phyloP scores from a whole-genome alignment of 2,329 filamentous ascomycete species.

The Aureobasidium lini region DNA sequence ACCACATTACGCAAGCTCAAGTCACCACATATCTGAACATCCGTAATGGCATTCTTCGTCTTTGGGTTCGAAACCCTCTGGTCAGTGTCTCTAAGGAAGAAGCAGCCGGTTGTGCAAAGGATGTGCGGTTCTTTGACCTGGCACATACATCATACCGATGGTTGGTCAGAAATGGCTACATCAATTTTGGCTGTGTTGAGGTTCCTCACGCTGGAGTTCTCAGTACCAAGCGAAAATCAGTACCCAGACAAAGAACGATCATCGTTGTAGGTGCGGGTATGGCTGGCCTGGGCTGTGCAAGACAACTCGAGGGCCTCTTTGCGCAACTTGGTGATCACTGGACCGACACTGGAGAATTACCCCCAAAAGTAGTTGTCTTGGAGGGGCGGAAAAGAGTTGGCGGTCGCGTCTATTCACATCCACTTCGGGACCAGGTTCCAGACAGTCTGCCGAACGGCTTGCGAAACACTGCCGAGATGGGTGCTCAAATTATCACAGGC shows the following conservation, averaged over 20 bases:
- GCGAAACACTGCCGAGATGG: constrained; percentile 84
- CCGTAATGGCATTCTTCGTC: constrained; percentile 80
- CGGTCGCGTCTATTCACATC: constrained; percentile 86
- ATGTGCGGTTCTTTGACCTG: constrained; percentile 79
- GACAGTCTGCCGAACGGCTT: constrained; percentile 45
- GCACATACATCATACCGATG: constrained; percentile 87
- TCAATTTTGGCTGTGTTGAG: constrained; percentile 90
- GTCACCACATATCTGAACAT: constrained; percentile 96
- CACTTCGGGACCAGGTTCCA: constrained; percentile 52
- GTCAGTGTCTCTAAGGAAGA: constrained; percentile 74
- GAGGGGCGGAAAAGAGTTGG: constrained; percentile 85
- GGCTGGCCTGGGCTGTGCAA: constrained; percentile 82
- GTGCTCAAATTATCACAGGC: constrained; percentile 95
- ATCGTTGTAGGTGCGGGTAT: constrained; percentile 91
- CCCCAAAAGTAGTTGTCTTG: constrained; percentile 69
- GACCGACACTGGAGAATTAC: constrained; percentile 55
- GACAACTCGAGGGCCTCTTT: constrained; percentile 83
- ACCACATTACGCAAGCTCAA: constrained; percentile 78
- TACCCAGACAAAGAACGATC: constrained; percentile 60
- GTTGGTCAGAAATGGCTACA: constrained; percentile 84
- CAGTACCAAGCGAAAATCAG: constrained; percentile 22
- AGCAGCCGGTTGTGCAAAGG: constrained; percentile 82
- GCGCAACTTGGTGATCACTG: constrained; percentile 67
- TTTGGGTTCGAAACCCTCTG: constrained; percentile 84
- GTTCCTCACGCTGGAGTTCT: constrained; percentile 38